A percentile compares a stretch with the other conserved stretches of the same genome.
These are phyloP conservation scores for Glycine soja DNA, from an alignment of 306 rosid genomes.

Conservation along the genomic window DNA sequence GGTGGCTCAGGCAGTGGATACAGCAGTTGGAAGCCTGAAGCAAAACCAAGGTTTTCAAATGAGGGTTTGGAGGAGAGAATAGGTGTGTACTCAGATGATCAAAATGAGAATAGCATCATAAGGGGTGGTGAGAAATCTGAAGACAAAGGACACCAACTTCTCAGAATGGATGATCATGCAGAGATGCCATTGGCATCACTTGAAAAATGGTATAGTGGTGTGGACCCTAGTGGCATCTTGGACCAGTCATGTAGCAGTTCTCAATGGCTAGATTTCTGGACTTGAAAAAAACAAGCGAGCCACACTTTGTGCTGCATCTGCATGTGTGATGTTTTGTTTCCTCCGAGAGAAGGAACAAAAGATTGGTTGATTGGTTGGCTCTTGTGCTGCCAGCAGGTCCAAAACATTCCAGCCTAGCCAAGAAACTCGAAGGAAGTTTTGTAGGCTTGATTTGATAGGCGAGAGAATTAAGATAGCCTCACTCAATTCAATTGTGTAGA, in stretches of 20 bases:
- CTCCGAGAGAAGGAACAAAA: conserved; percentile 42
- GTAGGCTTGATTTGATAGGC: conserved; percentile 51
- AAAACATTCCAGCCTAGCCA: conserved; percentile 37
- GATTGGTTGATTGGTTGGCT: conserved; percentile 31
- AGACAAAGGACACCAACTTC: conserved; percentile 52
- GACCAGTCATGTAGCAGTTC: conserved; percentile 63
- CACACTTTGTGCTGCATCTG: conserved; percentile 38
- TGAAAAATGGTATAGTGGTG: conserved; percentile 65
- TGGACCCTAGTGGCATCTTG: conserved; percentile 57
- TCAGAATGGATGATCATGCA: conserved; percentile 50
- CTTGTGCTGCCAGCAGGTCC: conserved; percentile 16
- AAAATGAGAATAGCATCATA: conserved; percentile 45
- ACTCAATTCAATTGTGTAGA: conserved; percentile 33
- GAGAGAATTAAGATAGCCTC: conserved; percentile 48
- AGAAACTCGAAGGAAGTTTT: conserved; percentile 42
- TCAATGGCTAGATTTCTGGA: conserved; percentile 77
- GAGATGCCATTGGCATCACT: conserved; percentile 58
- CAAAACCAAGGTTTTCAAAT: conserved; percentile 44
- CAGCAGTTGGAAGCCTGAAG: conserved; percentile 44
- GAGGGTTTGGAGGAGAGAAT: conserved; percentile 51
- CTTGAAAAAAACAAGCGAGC: conserved; percentile 39
- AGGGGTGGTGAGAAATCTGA: conserved; percentile 42
- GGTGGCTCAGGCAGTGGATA: conserved; percentile 56
- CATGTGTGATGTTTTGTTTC: conserved; percentile 39
- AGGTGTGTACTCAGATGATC: conserved; percentile 44